These are phyloP conservation scores for Phytophthora hibernalis DNA, from an alignment of 352 stramenopile species.

Conservation along the genomic window DNA sequence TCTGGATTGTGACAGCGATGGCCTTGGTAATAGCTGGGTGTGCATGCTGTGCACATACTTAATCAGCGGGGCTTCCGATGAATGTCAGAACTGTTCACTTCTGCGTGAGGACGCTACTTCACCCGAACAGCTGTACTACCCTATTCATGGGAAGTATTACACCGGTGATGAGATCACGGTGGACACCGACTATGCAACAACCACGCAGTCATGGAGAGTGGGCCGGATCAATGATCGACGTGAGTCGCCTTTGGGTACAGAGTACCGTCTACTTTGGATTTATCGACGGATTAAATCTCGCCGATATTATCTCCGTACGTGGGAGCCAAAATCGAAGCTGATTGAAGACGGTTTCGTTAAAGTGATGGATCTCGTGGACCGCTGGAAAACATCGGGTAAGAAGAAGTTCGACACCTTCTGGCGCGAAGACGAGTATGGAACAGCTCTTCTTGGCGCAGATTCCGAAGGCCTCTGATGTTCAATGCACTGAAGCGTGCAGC, in stretches of 20 bases:
- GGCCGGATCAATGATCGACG: conserved; percentile 1
- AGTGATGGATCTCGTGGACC: conserved; percentile 6
- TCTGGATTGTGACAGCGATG: too few relatives aligned
- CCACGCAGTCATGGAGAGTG: conserved; percentile 1
- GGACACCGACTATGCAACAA: not conserved
- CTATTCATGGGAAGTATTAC: conserved; percentile 8
- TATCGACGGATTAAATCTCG: not conserved
- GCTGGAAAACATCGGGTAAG: not conserved
- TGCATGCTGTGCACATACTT: not conserved
- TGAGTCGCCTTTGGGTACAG: not conserved
- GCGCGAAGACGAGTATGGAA: not conserved
- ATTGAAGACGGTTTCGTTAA: not conserved
- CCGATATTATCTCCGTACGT: not conserved
- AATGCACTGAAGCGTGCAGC: conserved; percentile 2
- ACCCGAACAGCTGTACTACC: not conserved
- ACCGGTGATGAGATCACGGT: not conserved
- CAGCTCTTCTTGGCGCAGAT: not conserved
- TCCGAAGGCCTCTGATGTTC: conserved; percentile 1
- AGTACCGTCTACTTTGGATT: conserved; percentile 8
- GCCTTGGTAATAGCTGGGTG: not conserved
- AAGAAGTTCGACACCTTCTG: conserved; percentile 2
- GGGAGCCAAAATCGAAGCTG: not conserved
- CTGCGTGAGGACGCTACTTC: not conserved
- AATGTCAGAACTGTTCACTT: not conserved
- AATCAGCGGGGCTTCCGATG: not conserved